Percentiles rank a stretch among this genome's conserved stretches.
Conservation (phyloP, 768 basidiomycete genomes). For the Boletus edulis region DNA sequence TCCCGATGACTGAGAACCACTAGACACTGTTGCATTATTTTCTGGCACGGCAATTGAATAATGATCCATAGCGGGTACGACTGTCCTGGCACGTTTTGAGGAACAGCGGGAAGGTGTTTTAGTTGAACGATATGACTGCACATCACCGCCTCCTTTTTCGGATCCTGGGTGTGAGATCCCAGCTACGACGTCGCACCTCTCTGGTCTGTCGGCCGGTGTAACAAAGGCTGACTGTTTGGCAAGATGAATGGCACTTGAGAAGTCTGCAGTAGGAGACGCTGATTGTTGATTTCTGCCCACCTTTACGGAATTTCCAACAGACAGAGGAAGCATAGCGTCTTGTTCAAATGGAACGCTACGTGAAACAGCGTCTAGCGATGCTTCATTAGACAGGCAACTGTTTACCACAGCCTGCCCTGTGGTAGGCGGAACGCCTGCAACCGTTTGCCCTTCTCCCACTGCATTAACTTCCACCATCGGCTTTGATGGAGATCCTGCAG, state of each 20-base stretch:
- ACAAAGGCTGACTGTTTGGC: background rate
- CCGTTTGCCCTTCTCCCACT: background rate
- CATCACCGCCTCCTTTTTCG: background rate
- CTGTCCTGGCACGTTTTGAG: slow-evolving; percentile 4
- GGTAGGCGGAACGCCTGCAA: background rate
- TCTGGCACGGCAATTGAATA: background rate
- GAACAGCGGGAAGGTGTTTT: background rate
- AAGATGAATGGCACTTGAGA: background rate
- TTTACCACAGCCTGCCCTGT: background rate
- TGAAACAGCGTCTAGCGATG: background rate
- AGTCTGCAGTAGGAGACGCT: background rate
- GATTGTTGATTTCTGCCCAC: background rate
- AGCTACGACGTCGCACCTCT: background rate
- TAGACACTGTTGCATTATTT: background rate
- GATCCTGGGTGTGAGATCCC: background rate
- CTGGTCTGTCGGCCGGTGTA: background rate
- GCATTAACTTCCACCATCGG: background rate
- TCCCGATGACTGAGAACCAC: background rate
- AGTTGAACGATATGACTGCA: background rate
- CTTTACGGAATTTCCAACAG: background rate
- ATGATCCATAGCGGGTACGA: background rate
- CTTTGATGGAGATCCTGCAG: slow-evolving; percentile 9
- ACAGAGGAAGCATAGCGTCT: background rate
- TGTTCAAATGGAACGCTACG: background rate
- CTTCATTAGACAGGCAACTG: background rate